Base-by-base conservation (phyloP, 495 filamentous ascomycete genomes). In the Lophiostoma macrostomum region DNA sequence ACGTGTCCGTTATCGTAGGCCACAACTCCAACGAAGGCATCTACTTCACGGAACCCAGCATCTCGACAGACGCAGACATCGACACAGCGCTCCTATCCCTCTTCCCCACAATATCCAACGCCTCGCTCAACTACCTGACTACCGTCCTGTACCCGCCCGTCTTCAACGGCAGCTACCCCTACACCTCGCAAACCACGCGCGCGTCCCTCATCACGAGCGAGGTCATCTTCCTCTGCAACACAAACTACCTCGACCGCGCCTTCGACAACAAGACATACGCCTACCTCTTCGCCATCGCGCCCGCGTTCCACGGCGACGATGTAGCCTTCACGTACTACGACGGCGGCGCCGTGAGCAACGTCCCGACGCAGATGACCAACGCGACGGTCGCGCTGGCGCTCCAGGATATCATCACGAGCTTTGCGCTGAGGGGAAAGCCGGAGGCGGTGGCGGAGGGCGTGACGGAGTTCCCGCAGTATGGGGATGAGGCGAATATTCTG, bases 241-340 rank as follows among this genome's bases (percentile, higher is more conserved):
- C 73, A 16, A 58, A 71, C 60, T 71, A 67, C 46, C 56, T 82
- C 5, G 63, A 64, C 39, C 53, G 53, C 48, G 77, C 69, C 5
- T 81, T 73, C 56, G 47, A 64, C 35, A 78, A 80, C 58, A 58
- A 76, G 29, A 77, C 77, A 1, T 83, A 76, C 59, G 67, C 73
- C 3, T 88, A 87, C 61, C 59, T 75, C 13, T 87, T 87, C 65
- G 75, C 70, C 57, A 70, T 86, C 40, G 73, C 77, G 5, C 81
- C 84, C 0, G 82, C 69, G 4, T 62, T 71, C 28, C 80, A 84
- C 52, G 76, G 71, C 11, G 38, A 69, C 7, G 80, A 84, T 61
- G 51, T 80, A 18, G 2, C 70, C n/a, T 84, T 79, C 48, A 79
- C 73, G 1, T 80, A 77, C 54, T 63, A 46, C 34, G 43, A 47